Base-by-base conservation (phyloP, 345 rosid species). In the Gossypioides kirkii region DNA sequence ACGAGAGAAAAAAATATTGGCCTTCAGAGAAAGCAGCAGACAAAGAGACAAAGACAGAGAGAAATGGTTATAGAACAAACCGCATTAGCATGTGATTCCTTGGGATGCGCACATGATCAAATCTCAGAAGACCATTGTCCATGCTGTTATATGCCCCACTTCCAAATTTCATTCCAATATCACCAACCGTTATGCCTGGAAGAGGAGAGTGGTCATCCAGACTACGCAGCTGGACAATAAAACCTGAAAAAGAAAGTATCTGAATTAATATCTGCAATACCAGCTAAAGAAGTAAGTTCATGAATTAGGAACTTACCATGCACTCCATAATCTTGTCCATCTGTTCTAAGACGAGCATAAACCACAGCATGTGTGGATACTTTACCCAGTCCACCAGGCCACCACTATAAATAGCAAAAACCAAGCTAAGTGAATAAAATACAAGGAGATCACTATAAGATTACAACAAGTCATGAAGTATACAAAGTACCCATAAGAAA, bases 361-460 rank as follows among this genome's bases (percentile, higher is more conserved):
- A 90, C 92, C 82, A 90, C 81, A 71, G 92, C 96, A 90, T 96
- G 99, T 0, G 99, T 96, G 71, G 97, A 83, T 76, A 62, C 81
- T 84, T 90, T 90, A 71, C 99, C 99, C 82, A 96, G 69, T 53
- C 99, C 99, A 79, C 99, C 99, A 73, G 98, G 99, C 99, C 99
- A 96, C 99, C 99, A 93, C 99, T 96, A 50, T 78, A 74, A 69
- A 58, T 45, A 16, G 62, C 23, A 77, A 73, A 69, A 3, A 41
- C 9, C 64, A 68, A 68, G 55, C 22, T 60, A 47, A 70, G 23
- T 61, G 53, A 50, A 42, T 28, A 55, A 23, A 60, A 75, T 54
- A 45, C 14, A 59, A 22, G 63, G 26, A 47, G 42, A 65, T 63
- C 46, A 38, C 58, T 13, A 20, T 18, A 69, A 66, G 47, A 23